These are phyloP conservation scores for Saccharomycopsis microspora DNA, from an alignment of 805 yeast genomes.

Conservation along the genomic window DNA sequence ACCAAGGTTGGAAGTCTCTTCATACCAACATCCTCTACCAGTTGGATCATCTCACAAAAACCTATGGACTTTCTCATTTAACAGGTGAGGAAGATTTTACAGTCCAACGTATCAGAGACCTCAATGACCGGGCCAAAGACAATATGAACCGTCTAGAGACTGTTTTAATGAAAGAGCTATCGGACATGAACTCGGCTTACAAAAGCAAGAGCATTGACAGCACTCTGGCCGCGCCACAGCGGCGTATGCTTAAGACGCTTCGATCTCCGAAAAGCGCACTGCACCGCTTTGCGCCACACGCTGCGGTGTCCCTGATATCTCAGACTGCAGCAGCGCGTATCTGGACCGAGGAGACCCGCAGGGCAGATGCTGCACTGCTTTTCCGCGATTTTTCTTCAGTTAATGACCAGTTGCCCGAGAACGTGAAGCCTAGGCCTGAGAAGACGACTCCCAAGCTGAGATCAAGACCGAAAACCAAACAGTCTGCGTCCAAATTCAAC, in stretches of 20 bases:
- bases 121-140: conserved; percentile 10
- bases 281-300: conserved; percentile 14
- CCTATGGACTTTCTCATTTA: conserved; percentile 15
- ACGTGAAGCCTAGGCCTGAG: not conserved
- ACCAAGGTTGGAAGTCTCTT: conserved; percentile 66
- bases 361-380: conserved; percentile 2
- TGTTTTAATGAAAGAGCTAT: conserved; percentile 6
- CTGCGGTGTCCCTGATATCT: conserved; percentile 18
- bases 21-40: conserved; percentile 49
- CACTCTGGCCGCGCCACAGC: conserved; percentile 12
- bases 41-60: conserved; percentile 40
- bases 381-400: conserved; percentile 13
- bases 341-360: conserved; percentile 13
- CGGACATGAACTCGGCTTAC: conserved; percentile 4
- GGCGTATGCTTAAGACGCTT: conserved; percentile 25
- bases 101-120: conserved; percentile 6
- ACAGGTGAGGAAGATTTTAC: conserved; percentile 13
- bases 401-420: not conserved
- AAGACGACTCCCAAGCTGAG: not conserved
- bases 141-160: conserved; percentile 13
- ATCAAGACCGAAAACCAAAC: not conserved
- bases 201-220: not conserved
- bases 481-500: too few relatives aligned
- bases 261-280: conserved; percentile 20
- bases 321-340: conserved; percentile 21